Conservation (phyloP, 768 basidiomycete genomes). For the Xanthoconium stramineum region DNA sequence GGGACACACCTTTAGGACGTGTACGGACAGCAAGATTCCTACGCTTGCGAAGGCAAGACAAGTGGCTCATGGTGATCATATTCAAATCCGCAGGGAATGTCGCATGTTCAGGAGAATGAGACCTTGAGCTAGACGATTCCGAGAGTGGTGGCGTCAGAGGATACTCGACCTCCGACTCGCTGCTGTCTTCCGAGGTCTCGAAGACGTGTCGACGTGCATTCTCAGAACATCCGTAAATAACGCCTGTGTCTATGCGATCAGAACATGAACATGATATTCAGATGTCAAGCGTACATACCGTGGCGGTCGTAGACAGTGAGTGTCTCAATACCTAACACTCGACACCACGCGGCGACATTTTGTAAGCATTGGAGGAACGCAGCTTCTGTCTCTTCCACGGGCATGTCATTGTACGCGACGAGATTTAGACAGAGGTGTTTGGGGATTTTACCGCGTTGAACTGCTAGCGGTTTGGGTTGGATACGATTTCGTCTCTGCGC, state of each 20-base stretch:
- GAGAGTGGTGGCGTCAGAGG: constrained; percentile 79
- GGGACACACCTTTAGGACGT: constrained; percentile 22
- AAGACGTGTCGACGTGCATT: constrained; percentile 41
- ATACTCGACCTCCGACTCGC: constrained; percentile 60
- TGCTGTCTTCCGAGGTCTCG: constrained; percentile 31
- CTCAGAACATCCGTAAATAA: constrained; percentile 39
- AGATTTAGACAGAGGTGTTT: constrained; percentile 66
- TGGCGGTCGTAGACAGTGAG: constrained; percentile 71
- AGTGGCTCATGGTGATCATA: constrained; percentile 17
- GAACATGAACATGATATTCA: not conserved
- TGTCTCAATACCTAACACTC: constrained; percentile 52
- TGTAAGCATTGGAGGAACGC: constrained; percentile 53
- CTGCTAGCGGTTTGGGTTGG: constrained; percentile 46
- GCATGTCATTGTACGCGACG: constrained; percentile 40
- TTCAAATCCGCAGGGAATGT: constrained; percentile 10
- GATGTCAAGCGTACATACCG: constrained; percentile 45
- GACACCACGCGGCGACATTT: constrained; percentile 59
- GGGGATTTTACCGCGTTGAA: constrained; percentile 57
- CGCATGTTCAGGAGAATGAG: constrained; percentile 50
- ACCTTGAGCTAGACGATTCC: constrained; percentile 63
- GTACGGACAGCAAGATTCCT: constrained; percentile 27
- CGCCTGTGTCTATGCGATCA: constrained; percentile 32
- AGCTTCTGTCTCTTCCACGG: constrained; percentile 35
- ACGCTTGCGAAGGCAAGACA: constrained; percentile 16
- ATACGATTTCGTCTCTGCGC: constrained; percentile 35